Evolutionary conservation across 192 early-diverging fungal genomes (phyloP).

Genomic region (Piromyces sp.): DNA sequence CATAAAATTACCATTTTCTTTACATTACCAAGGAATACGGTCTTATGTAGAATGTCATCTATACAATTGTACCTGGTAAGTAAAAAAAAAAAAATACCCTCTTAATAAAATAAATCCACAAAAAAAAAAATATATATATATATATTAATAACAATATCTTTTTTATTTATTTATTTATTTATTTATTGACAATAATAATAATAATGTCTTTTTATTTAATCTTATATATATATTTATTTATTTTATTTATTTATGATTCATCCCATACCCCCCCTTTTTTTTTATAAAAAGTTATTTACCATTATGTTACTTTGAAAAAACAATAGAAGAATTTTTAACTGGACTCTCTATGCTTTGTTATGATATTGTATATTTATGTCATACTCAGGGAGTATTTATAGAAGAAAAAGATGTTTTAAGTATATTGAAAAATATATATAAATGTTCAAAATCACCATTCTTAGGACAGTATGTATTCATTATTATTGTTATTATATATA

Average conservation of each 20-base stretch:
- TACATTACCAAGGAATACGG: not conserved
- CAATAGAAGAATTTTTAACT: not conserved
- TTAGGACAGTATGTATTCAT: not conserved
- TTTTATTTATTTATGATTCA: too few relatives aligned
- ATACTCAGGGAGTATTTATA: not conserved
- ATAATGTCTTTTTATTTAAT: too few relatives aligned
- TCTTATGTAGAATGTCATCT: not conserved
- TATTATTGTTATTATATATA: too few relatives aligned
- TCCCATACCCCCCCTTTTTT: too few relatives aligned
- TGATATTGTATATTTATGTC: not conserved
- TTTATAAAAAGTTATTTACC: not conserved
- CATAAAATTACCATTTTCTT: not conserved
- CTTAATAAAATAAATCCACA: too few relatives aligned
- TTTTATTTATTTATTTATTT: not conserved
- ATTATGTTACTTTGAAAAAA: not conserved
- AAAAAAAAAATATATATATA: too few relatives aligned
- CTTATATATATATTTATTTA: too few relatives aligned
- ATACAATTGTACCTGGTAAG: not conserved
- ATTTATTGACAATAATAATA: too few relatives aligned
- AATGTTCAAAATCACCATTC: not conserved
- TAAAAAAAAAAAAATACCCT: too few relatives aligned
- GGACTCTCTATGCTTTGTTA: not conserved
- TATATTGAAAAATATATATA: not conserved
- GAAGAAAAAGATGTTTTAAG: not conserved
- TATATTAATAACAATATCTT: too few relatives aligned